Evolutionary conservation across 208 protist genomes (phyloP), one percentile per base, ranked within the genome.

Genomic region (Porcisia deanei): DNA sequence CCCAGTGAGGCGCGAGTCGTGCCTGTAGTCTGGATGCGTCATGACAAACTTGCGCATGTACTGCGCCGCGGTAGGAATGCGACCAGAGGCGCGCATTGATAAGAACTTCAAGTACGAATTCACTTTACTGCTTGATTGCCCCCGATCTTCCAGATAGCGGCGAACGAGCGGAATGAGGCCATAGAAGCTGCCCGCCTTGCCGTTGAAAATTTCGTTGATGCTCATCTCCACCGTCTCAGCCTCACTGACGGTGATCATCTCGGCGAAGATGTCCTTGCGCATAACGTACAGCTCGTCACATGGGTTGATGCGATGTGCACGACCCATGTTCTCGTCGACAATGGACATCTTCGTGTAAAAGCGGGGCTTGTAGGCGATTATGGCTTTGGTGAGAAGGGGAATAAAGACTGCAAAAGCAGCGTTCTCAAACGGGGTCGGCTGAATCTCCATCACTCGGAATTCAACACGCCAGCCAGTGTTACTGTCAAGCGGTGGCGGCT

Each of bases 361-460:
- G 75, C 95, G 89, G 20, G 98, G 79, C 69, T 97, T 90, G 79
- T 99, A 99, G 63, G 89, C 94, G 63, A 98, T 86, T 75, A 99
- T 99, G 20, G 93, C 94, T 41, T 95, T 90, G 1, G 97, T 97
- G 9, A 99, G 77, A 10, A 99, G 89, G 14, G 96, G 81, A 22
- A 99, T 94, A 73, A 99, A 99, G 52, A 98, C 91, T 22, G 94
- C 92, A 67, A 99, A 99, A 22, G 99, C 99, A 7, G 99, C 97
- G 82, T 99, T 99, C 88, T 99, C 99, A 84, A 99, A 99, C 65
- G 99, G 98, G 0, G 98, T 99, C 2, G 99, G 87, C 85, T 97
- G 91, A 20, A 99, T 88, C 72, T 99, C 95, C 94, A 99, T 98
- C 49, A 97, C 90, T 60, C 96, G 91, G 89, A 99, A 99, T 86